Evolutionary conservation across 2,329 filamentous ascomycete species (phyloP).

Genomic region (Colletotrichum lindemuthianum): DNA sequence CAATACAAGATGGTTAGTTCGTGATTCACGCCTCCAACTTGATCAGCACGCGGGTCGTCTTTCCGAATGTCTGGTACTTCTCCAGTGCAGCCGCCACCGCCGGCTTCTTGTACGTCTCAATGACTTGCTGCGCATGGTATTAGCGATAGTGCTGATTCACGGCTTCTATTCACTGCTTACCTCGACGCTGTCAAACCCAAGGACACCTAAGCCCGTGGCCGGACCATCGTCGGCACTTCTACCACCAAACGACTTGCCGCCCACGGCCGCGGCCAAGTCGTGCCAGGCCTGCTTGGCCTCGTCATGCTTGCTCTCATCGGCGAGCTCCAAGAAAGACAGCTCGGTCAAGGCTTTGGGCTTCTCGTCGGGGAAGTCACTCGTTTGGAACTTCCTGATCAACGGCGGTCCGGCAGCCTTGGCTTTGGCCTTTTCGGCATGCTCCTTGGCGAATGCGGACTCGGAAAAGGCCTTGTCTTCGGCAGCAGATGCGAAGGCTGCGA

Average conservation of each 20-base stretch:
- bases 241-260: conserved; percentile 15
- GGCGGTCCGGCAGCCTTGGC: conserved; percentile 1
- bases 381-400: conserved; percentile 25
- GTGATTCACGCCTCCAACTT: conserved; percentile 13
- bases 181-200: conserved; percentile 31
- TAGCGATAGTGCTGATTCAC: not conserved
- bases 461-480: conserved; percentile 23
- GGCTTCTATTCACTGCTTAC: not conserved
- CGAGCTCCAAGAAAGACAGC: conserved; percentile 16
- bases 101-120: conserved; percentile 22
- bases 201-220: conserved; percentile 7
- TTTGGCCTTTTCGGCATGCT: conserved; percentile 2
- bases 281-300: conserved; percentile 24
- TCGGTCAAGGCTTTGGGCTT: conserved; percentile 20
- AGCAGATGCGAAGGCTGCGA: conserved; percentile 18
- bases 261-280: conserved; percentile 18
- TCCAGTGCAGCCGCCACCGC: conserved; percentile 21
- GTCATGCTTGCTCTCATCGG: conserved; percentile 25
- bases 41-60: conserved; percentile 17
- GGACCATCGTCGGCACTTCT: conserved; percentile 18
- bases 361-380: conserved; percentile 2
- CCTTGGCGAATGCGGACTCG: conserved; percentile 25
- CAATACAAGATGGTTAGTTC: too few relatives aligned
- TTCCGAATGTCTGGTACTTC: conserved; percentile 22
- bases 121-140: not conserved